Conservation (phyloP, 805 yeast genomes). For the Barnettozyma wickerhamii region DNA sequence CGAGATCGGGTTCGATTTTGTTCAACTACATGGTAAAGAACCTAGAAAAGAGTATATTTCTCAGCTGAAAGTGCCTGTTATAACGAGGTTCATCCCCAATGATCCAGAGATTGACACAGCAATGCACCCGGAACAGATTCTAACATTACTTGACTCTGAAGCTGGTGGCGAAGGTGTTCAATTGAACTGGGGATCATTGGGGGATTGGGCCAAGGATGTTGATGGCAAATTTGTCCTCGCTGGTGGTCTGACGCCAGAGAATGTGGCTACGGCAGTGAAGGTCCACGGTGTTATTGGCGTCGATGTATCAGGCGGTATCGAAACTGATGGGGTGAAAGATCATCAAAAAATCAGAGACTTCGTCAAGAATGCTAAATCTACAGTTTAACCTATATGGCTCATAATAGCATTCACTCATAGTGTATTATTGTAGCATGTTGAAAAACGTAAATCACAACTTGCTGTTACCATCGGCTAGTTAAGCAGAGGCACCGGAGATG, state of each 20-base stretch:
- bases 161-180: slow-evolving; percentile 86
- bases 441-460: no score
- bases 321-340: slow-evolving; percentile 73
- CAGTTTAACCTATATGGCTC: no score
- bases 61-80: slow-evolving; percentile 48
- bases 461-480: slow-evolving; percentile 6
- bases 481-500: slow-evolving; percentile 76
- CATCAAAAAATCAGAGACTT: slow-evolving; percentile 54
- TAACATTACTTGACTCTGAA: slow-evolving; percentile 79
- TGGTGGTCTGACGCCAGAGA: slow-evolving; percentile 82
- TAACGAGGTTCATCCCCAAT: slow-evolving; percentile 66
- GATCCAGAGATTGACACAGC: slow-evolving; percentile 37
- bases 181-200: slow-evolving; percentile 66
- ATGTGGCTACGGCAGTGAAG: slow-evolving; percentile 50
- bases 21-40: slow-evolving; percentile 86
- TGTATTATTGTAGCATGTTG: background rate
- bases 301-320: slow-evolving; percentile 96
- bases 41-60: slow-evolving; percentile 40
- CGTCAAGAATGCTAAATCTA: slow-evolving; percentile 45
- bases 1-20: slow-evolving; percentile 59
- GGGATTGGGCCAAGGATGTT: slow-evolving; percentile 29
- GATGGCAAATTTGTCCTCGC: slow-evolving; percentile 58
- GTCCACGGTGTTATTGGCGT: slow-evolving; percentile 73
- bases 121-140: slow-evolving; percentile 35
- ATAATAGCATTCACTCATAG: background rate